Base-by-base conservation (phyloP, 768 basidiomycete species). In the Kwoniella sp. region DNA sequence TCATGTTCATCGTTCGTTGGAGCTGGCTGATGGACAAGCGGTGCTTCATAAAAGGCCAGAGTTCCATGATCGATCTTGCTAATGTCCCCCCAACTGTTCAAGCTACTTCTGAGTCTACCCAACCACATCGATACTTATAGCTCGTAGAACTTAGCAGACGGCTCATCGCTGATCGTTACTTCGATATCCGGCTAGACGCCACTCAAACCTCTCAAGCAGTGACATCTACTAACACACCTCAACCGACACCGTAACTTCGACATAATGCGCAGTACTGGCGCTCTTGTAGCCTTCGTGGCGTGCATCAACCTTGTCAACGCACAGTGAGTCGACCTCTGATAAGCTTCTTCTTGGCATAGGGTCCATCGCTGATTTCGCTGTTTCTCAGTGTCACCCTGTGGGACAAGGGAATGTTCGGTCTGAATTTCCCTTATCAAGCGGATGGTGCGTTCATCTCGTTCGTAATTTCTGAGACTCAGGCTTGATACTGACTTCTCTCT, bases 331-430 rank as follows among this genome's bases (percentile, higher is more conserved):
- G 2, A 52, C 37, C 23, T 45, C n/a, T 1, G 12, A 31, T 41
- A n/a, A n/a, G n/a, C n/a, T 15, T 28, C 31, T 8, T 11, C 55
- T 20, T 45, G 41, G 11, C 41, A 45, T 17, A 37, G 34, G 13
- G 15, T 34, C 17, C 37, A 45, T 25, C 38, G 38, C 51, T 55
- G 53, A 38, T 23, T 26, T n/a, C 41, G 31, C 59, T 41, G 17
- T 11, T 23, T 50, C 22, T 26, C 58, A 70, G 63, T 62, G 66
- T 70, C 45, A 67, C 71, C 26, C 58, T 72, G n/a, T 75, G 69
- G 69, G 59, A 73, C 65, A 61, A 65, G 41, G 72, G 68, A 29
- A 63, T 76, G 68, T 76, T 76, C 51, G 74, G 74, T n/a, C 34
- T 65, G 38, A 76, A 76, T 45, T 76, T 58, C 25, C 74, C 74